These are phyloP conservation scores for Chlamydomonas sp. DNA, from an alignment of 139 green algal genomes.

Conservation along the genomic window DNA sequence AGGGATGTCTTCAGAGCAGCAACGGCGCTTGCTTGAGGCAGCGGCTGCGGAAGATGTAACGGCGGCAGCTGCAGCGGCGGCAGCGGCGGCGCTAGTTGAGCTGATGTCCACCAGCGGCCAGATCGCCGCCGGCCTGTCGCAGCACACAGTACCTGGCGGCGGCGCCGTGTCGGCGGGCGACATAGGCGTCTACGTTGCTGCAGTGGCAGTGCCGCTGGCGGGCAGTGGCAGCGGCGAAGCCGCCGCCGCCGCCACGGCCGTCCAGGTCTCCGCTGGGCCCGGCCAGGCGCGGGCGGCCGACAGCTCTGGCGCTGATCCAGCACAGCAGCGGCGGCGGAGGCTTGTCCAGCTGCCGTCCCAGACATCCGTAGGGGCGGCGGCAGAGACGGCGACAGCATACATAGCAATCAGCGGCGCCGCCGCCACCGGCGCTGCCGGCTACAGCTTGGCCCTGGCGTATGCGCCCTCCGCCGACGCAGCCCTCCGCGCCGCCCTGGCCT, in stretches of 20 bases:
- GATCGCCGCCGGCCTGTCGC: background rate
- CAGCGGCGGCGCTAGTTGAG: background rate
- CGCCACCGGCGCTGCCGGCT: background rate
- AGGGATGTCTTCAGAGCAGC: background rate
- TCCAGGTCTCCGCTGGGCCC: background rate
- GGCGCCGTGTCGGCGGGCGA: background rate
- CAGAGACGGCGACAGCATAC: background rate
- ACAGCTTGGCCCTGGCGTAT: constrained; percentile 19
- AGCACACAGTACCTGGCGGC: background rate
- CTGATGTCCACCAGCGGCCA: background rate
- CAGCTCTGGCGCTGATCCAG: background rate
- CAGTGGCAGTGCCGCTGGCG: background rate
- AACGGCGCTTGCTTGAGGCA: background rate
- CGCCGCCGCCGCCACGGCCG: background rate
- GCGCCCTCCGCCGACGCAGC: background rate
- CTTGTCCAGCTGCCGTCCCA: background rate
- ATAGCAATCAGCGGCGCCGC: background rate
- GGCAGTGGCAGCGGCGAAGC: too few species aligned
- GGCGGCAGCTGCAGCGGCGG: background rate
- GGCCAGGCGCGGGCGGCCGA: background rate
- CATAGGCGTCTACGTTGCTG: background rate
- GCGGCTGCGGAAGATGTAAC: background rate
- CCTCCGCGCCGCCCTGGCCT: background rate
- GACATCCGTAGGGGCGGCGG: too few species aligned
- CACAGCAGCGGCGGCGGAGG: background rate